Evolutionary conservation across 345 rosid species (phyloP).

Genomic region (Bruguiera gymnorhiza): DNA sequence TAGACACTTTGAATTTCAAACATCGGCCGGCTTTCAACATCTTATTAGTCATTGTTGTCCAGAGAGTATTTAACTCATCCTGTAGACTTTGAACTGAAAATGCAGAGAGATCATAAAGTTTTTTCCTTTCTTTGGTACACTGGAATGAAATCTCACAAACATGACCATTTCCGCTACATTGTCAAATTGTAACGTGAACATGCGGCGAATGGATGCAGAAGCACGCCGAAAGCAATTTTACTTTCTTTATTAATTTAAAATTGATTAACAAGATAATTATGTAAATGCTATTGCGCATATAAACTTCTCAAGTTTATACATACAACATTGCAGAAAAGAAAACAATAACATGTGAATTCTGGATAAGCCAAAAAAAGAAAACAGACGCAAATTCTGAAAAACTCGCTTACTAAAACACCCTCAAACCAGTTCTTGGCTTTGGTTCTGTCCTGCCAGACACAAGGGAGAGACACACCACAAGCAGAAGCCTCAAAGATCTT

Average conservation of each 20-base stretch:
- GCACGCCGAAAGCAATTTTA: background rate
- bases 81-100: no score
- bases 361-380: background rate
- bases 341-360: background rate
- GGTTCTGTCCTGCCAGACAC: slow-evolving; percentile 14
- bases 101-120: no score
- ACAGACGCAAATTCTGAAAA: no score
- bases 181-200: no score
- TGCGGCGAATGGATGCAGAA: no score
- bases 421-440: slow-evolving; percentile 7
- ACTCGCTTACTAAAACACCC: slow-evolving; percentile 6
- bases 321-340: slow-evolving; percentile 9
- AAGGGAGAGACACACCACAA: slow-evolving; percentile 1
- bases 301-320: slow-evolving; percentile 36
- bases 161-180: no score
- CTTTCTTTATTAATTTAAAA: background rate
- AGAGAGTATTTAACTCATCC: no score
- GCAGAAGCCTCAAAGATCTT: background rate
- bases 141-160: no score
- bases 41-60: no score
- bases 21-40: no score
- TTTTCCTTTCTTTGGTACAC: no score
- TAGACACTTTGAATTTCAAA: no score
- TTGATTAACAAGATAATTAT: background rate
- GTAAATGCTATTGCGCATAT: slow-evolving; percentile 17